Conservation (phyloP, 176 grass and related monocot genomes). For the Musa acuminata region DNA sequence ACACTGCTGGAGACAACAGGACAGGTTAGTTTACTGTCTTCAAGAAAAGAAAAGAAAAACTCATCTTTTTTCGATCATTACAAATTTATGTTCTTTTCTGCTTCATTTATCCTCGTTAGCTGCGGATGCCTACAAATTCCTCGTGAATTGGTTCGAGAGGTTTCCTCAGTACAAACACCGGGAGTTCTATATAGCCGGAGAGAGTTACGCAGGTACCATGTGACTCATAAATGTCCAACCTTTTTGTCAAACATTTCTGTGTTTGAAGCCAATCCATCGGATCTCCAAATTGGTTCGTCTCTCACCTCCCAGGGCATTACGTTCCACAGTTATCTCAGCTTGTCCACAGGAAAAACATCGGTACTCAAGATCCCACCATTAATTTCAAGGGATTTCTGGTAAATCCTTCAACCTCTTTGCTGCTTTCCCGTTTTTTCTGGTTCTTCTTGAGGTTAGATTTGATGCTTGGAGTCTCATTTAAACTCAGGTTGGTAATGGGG, state of each 20-base stretch:
- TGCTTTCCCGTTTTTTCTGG: neutral
- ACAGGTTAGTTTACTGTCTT: slow-evolving; percentile 35
- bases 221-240: neutral
- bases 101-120: slow-evolving; percentile 26
- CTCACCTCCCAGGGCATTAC: slow-evolving; percentile 54
- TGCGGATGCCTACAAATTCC: slow-evolving; percentile 53
- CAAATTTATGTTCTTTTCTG: neutral
- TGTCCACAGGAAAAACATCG: slow-evolving; percentile 54
- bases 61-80: too few species aligned
- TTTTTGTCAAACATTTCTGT: neutral
- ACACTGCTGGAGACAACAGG: slow-evolving; percentile 47
- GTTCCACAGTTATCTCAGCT: slow-evolving; percentile 72
- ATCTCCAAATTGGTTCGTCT: neutral
- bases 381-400: slow-evolving; percentile 97
- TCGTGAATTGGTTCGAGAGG: slow-evolving; percentile 65
- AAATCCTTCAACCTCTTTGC: slow-evolving; percentile 13
- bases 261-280: neutral
- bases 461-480: slow-evolving; percentile 1
- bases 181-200: slow-evolving; percentile 66
- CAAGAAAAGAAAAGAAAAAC: neutral
- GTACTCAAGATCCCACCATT: slow-evolving; percentile 40
- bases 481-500: slow-evolving; percentile 68
- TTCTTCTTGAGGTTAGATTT: slow-evolving; percentile 12
- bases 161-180: slow-evolving; percentile 73
- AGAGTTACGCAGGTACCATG: slow-evolving; percentile 61